These are phyloP conservation scores for Lactarius trivialis DNA, from an alignment of 768 basidiomycete species.

Conservation along the genomic window DNA sequence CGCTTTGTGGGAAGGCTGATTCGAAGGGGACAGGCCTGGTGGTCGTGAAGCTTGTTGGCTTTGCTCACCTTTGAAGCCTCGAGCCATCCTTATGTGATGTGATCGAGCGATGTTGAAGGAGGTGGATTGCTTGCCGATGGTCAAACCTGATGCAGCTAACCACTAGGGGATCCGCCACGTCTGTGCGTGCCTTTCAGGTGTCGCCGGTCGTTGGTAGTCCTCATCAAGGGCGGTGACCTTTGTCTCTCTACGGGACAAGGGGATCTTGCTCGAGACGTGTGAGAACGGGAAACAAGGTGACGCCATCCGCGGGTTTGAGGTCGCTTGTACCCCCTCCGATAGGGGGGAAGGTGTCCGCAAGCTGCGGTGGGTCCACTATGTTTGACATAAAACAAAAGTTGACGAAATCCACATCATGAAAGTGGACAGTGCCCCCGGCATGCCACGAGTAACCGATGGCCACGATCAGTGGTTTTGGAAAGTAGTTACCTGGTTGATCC, in stretches of 20 bases:
- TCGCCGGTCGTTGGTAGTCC: conserved; percentile 22
- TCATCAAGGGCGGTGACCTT: conserved; percentile 29
- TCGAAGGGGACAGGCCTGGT: conserved; percentile 19
- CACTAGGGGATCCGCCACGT: conserved; percentile 30
- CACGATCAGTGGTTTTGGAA: conserved; percentile 25
- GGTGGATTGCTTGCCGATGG: conserved; percentile 36
- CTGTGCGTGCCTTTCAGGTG: background rate
- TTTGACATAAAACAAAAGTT: too few relatives aligned
- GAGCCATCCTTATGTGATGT: conserved; percentile 22
- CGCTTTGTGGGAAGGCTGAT: conserved; percentile 17
- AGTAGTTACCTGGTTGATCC: conserved; percentile 80
- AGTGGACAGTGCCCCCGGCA: too few relatives aligned
- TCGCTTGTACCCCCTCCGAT: too few relatives aligned
- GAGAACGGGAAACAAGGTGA: too few relatives aligned
- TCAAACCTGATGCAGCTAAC: conserved; percentile 31
- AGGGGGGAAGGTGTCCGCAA: too few relatives aligned
- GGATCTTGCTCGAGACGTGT: conserved; percentile 31
- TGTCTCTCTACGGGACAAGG: conserved; percentile 27
- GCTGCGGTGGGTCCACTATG: too few relatives aligned
- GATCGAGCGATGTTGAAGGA: conserved; percentile 25
- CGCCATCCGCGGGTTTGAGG: too few relatives aligned
- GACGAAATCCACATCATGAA: too few relatives aligned
- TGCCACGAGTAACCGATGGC: too few relatives aligned
- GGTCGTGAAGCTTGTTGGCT: background rate
- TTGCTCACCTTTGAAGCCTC: conserved; percentile 16